Evolutionary conservation across 805 yeast species (phyloP).

Genomic region (Pichia occidentalis): DNA sequence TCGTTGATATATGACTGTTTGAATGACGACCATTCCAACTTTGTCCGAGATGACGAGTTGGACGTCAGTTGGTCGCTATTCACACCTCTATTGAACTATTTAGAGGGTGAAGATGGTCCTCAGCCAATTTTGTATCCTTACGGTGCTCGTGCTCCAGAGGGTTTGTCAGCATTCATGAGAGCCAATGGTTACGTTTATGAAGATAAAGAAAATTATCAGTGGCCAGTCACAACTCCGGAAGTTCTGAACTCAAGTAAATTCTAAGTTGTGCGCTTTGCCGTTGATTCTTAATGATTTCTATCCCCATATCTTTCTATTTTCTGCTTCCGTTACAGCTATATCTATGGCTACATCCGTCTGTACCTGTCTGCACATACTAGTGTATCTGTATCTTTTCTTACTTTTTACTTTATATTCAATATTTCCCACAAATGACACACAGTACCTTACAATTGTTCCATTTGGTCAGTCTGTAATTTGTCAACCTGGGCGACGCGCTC

Average conservation of each 20-base stretch:
- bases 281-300: not conserved
- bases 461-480: too few relatives aligned
- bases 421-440: too few relatives aligned
- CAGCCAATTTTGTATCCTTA: slow-evolving; percentile 67
- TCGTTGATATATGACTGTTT: slow-evolving; percentile 86
- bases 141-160: slow-evolving; percentile 85
- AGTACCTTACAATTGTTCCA: too few relatives aligned
- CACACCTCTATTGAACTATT: slow-evolving; percentile 79
- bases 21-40: slow-evolving; percentile 92
- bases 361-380: too few relatives aligned
- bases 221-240: slow-evolving; percentile 76
- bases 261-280: slow-evolving; percentile 14
- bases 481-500: too few relatives aligned
- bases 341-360: not conserved
- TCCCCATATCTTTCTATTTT: not conserved
- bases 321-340: not conserved
- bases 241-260: slow-evolving; percentile 25
- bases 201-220: slow-evolving; percentile 63
- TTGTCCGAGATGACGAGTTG: slow-evolving; percentile 95
- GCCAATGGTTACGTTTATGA: slow-evolving; percentile 70
- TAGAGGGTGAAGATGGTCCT: slow-evolving; percentile 70
- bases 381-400: too few relatives aligned
- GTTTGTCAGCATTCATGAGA: slow-evolving; percentile 52
- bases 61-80: slow-evolving; percentile 89
- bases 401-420: too few relatives aligned